Base-by-base conservation (phyloP, 23 red algal species). In the Chondrus crispus region DNA sequence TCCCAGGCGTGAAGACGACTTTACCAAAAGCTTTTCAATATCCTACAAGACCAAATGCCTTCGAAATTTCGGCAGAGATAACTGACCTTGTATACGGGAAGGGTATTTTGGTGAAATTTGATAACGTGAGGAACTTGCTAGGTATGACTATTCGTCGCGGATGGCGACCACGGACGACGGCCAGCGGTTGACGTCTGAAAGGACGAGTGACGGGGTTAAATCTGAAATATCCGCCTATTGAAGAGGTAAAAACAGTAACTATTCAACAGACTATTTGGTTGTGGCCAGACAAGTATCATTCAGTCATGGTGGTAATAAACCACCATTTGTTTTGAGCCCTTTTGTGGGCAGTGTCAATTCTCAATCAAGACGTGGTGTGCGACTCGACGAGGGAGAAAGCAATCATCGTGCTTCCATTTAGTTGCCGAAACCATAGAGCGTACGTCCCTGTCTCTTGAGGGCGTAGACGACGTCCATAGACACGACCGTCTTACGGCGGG, bases 401-500 rank as follows among this genome's bases (percentile, higher is more conserved):
- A 20, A 12, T 14, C 50, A 55, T 14, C 20, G 20, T 14, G 12
- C 13, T 55, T 14, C 13, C 50, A 55, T 41, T 88, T 75, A 88
- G 20, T 45, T 51, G n/a, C 84, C 84, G 47, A 88, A 88, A 2
- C 84, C 84, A 42, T 88, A 88, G 20, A 88, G 68, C 24, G 84
- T 88, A n/a, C 84, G 58, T 32, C 84, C 96, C 91, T 98, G 96
- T 57, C 96, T 84, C 88, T 98, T 98, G 85, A 98, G 92, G 41
- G 96, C 93, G 76, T 98, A 98, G 19, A 98, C 88, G 7, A 98
- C 96, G 79, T 98, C 96, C 96, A 98, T 98, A 18, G 93, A 85
- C 20, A 91, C 92, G 68, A 98, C 96, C 30, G 96, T 98, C 89
- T 98, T 98, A 33, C 96, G 83, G 75, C 93, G 93, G 46, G 92